Base-by-base conservation (phyloP, 257 asterid species). In the Capsicum pubescens region DNA sequence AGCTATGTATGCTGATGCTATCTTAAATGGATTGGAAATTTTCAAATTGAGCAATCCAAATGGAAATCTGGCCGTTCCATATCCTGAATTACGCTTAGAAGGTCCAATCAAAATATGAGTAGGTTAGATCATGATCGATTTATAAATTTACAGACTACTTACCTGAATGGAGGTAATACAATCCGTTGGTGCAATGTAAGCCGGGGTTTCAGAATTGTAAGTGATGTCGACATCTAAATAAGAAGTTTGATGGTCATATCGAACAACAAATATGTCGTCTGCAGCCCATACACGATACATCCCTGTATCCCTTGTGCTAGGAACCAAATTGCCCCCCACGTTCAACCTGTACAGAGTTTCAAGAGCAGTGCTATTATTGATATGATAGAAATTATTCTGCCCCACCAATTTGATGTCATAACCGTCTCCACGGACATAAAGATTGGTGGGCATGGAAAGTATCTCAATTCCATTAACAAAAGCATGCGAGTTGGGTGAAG, bases 391-490 rank as follows among this genome's bases (percentile, higher is more conserved):
- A 19, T 2, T 3, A 55, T 1, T 0, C 19, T 11, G 8, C 9
- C 26, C 56, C 0, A 3, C 8, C 42, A 19, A 58, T 5, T 0
- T 82, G 50, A 84, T 59, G 3, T 76, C 64, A 61, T 39, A 39
- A 39, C 44, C 44, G 5, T 86, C 46, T 52, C 89, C 89, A 5
- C 42, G 74, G 42, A 87, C 84, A 86, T 91, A 91, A 78, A 90
- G 91, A 11, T 16, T 11, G 2, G 89, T 79, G 0, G 94, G 94
- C 12, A 87, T 74, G 0, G 97, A 92, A 32, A 93, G 89, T 6
- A 93, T 85, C 81, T 92, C 97, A 14, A 93, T 89, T 50, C 95
- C 97, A 58, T 93, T 93, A 8, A 93, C 70, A 55, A 93, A 92
- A 9, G 95, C 91, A n/a, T 56, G 85, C 0, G 97, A 91, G 14